Evolutionary conservation across 2,329 filamentous ascomycete genomes (phyloP).

Genomic region (Colletotrichum karsti): DNA sequence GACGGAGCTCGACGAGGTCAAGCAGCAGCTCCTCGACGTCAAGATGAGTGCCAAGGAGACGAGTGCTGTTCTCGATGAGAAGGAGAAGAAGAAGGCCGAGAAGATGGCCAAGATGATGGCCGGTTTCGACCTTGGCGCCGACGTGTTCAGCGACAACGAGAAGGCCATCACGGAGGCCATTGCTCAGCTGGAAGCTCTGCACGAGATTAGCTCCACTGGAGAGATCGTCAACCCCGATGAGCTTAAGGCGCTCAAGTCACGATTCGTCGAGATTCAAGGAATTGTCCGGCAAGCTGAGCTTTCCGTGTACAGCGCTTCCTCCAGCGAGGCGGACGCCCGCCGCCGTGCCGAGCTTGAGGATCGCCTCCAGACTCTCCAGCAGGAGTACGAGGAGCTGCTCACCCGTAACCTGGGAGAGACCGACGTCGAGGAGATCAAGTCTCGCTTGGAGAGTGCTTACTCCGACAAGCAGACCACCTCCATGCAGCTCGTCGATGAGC

Average conservation of each 20-base stretch:
- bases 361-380: constrained; percentile 77
- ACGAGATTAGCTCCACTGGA: constrained; percentile 79
- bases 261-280: constrained; percentile 88
- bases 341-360: constrained; percentile 80
- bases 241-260: constrained; percentile 78
- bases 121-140: constrained; percentile 91
- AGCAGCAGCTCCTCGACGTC: constrained; percentile 93
- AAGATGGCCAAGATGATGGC: constrained; percentile 99
- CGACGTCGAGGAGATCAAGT: constrained; percentile 87
- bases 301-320: constrained; percentile 76
- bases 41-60: constrained; percentile 98
- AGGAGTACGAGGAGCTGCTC: constrained; percentile 85
- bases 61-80: constrained; percentile 89
- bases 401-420: constrained; percentile 79
- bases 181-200: constrained; percentile 80
- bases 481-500: constrained; percentile 76
- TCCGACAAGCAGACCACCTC: constrained; percentile 78
- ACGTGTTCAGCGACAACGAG: constrained; percentile 95
- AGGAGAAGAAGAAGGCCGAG: constrained; percentile 98
- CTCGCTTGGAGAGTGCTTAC: constrained; percentile 79
- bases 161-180: constrained; percentile 84
- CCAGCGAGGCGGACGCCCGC: constrained; percentile 71
- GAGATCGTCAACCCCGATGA: constrained; percentile 85
- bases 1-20: constrained; percentile 89
- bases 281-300: constrained; percentile 93